Evolutionary conservation across 2,329 filamentous ascomycete species (phyloP).

Genomic region (Ophiostoma quercus): DNA sequence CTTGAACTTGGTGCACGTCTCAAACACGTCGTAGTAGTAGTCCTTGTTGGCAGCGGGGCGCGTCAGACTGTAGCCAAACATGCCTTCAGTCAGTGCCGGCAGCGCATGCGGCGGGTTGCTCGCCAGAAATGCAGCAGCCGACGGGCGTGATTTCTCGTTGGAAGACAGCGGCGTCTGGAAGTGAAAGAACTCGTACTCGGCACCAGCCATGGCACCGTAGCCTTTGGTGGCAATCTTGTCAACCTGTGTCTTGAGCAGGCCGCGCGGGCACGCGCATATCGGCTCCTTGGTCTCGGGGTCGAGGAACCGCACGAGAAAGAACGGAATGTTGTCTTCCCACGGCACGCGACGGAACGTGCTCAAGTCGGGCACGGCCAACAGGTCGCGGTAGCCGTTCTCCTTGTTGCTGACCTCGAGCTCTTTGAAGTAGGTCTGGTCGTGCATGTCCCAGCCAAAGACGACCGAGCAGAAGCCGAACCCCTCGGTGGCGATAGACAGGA

Average conservation of each 20-base stretch:
- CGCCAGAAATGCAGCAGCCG: constrained; percentile 68
- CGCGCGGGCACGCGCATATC: constrained; percentile 72
- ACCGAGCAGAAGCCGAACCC: constrained; percentile 94
- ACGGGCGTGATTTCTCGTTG: constrained; percentile 35
- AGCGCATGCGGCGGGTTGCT: constrained; percentile 68
- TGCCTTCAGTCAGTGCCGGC: constrained; percentile 79
- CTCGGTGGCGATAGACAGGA: constrained; percentile 70
- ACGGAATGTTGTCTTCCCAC: constrained; percentile 82
- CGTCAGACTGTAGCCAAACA: constrained; percentile 92
- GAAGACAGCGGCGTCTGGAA: constrained; percentile 62
- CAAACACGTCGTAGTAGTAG: constrained; percentile 84
- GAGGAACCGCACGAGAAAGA: constrained; percentile 77
- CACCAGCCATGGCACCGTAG: constrained; percentile 84
- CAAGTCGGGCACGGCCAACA: constrained; percentile 77
- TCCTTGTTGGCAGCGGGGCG: constrained; percentile 84
- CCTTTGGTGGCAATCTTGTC: constrained; percentile 63
- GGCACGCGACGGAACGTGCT: constrained; percentile 75
- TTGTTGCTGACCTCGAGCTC: constrained; percentile 86
- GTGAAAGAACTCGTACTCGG: constrained; percentile 93
- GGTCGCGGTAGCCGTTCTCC: constrained; percentile 81
- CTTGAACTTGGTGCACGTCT: constrained; percentile 69
- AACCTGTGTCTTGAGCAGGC: constrained; percentile 63
- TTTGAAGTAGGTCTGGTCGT: constrained; percentile 81
- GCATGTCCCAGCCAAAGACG: constrained; percentile 96
- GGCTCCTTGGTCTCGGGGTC: constrained; percentile 71